Evolutionary conservation across 345 rosid species (phyloP), one percentile per base, ranked within the genome.

Genomic region (Carallia brachiata): DNA sequence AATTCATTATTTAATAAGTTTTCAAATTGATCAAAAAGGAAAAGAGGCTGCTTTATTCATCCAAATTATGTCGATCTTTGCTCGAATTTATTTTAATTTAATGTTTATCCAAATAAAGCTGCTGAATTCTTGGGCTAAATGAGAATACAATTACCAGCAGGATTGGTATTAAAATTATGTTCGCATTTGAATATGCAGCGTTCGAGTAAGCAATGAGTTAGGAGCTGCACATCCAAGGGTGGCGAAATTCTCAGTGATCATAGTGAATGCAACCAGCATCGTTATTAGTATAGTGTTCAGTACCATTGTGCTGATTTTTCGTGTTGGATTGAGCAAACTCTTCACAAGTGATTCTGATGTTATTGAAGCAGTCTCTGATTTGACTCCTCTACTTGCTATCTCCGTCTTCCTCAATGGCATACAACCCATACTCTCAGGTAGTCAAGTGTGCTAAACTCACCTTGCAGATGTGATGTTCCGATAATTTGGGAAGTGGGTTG

Each of bases 341-440:
- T 95, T 95, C 73, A 86, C 97, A 0, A 75, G 59, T 7, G 97
- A 95, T 36, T 9, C 74, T 7, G 86, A 80, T 36, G 96, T 95
- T 60, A 88, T 90, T 52, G 81, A 73, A 0, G 97, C 92, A 4
- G 96, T 89, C 52, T 81, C 88, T n/a, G 50, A 73, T 58, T 77
- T 95, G 70, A 90, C 85, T 63, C 96, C 97, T 4, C 78, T 95
- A 6, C 96, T 91, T 19, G 93, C 97, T 69, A 78, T 90, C 73
- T 95, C 99, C 37, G 82, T 92, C 61, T 82, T 95, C 78, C 75
- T 95, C 52, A 95, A 95, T 58, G 97, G 97, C 32, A 84, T 95
- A 67, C 99, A 95, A 58, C 99, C 99, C 27, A 92, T 95, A 16
- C 96, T 95, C 80, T 93, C 98, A 73, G 98, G 98, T 89, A 7